Evolutionary conservation across 306 rosid genomes (phyloP), one percentile per base, ranked within the genome.

Genomic region (Astragalus membranaceus): DNA sequence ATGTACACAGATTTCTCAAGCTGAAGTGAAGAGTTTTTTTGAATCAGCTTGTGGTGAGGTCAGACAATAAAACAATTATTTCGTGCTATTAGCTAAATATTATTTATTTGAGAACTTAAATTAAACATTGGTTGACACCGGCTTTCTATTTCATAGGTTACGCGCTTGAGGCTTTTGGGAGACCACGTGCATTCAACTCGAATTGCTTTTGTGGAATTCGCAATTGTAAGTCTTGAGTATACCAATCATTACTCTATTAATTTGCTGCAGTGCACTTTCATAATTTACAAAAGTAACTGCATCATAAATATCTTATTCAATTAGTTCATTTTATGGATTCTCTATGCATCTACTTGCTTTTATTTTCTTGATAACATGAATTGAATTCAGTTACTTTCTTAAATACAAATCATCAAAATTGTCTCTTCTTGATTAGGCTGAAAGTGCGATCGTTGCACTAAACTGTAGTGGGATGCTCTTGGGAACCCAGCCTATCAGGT

Each of bases 121-220:
- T 39, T 7, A 20, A 41, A 47, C 59, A 16, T 65, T 69, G 48
- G 36, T 46, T 64, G 55, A 68, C 69, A 12, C 42, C 17, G 8
- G n/a, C 33, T 46, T 80, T 35, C 16, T 56, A 41, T 51, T 57
- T 70, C 61, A 39, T 64, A 94, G 99, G 97, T 94, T 77, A 87
- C 86, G 1, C 97, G 99, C 78, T 67, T 94, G 90, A 94, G 99
- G 95, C 86, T 94, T 80, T 85, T 94, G 84, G 99, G 99, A 53
- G 99, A 94, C 81, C 94, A 88, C 72, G 88, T 85, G 86, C 99
- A 94, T 77, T 87, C 95, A 55, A 94, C 99, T 43, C 97, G 99
- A 77, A 91, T 94, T 83, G 99, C 97, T 79, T 94, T 94, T 78
- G 99, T 94, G 62, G 99, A 94, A 74, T 94, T 94, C 79, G 87